Evolutionary conservation across 495 filamentous ascomycete species (phyloP), one percentile per base, ranked within the genome.

Genomic region (Terfezia claveryi): DNA sequence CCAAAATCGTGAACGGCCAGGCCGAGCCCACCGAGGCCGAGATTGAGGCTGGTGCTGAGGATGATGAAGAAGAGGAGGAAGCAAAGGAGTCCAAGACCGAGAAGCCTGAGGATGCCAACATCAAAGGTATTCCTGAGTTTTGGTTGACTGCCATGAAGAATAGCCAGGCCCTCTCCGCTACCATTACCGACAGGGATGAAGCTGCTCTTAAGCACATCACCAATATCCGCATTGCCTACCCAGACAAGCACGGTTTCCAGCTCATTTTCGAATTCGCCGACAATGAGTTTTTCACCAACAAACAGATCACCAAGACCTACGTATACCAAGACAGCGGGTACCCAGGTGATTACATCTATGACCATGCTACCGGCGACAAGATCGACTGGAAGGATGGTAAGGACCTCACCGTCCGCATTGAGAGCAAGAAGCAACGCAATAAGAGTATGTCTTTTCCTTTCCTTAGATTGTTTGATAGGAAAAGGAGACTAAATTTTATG

Each of bases 101-200:
- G 58, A 66, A 67, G 53, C 70, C 74, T 55, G 63, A 67, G 49
- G 60, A 65, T 49, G 67, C 69, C 53, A 66, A 69, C 57, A 72
- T 77, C 50, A 71, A 73, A 58, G 88, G 88, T 62, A 94, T 96
- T 58, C 92, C 92, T 37, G 92, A 99, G 69, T 99, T 99, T 75
- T 99, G 92, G 92, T 75, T 99, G 32, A 94, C 89, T 57, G 87
- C 92, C 58, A 96, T 99, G 91, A 99, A 99, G 76, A 99, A 96
- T 72, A 86, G 94, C 66, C 77, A 89, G 64, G 88, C 87, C 9
- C 76, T 99, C 50, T 87, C 88, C 37, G 92, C 96, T 71, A 89
- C 94, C 78, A 94, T 99, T 67, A 96, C 88, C 58, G 92, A 96
- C 57, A 80, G 84, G 49, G 92, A 99, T 63, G 92, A 96, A 75